Base-by-base conservation (phyloP, 495 filamentous ascomycete genomes). In the Podospora pseudoanserina region DNA sequence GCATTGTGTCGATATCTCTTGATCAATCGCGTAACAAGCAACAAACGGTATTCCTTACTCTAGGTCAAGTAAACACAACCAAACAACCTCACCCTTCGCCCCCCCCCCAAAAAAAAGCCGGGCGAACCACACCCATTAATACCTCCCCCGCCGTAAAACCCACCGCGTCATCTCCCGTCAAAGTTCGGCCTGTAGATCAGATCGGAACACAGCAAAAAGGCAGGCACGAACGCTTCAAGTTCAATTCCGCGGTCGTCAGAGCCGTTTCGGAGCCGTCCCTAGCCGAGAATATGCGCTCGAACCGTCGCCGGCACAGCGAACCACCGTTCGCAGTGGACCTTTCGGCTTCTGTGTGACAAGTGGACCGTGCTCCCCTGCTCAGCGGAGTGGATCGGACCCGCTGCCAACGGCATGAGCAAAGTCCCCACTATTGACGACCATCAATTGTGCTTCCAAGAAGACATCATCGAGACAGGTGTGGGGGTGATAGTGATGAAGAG, bases 1-100 rank as follows among this genome's bases (percentile, higher is more conserved):
- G 89, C 90, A 84, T 63, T 63, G n/a, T 63, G 4, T 16, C 26
- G 27, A 60, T 62, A 26, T 60, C 54, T 4, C 15, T 18, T 23
- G 55, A 4, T 58, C 20, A 26, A 54, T 55, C 63, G 16, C 16
- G 67, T 32, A 55, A 9, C 28, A 54, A 55, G 39, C 32, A 20
- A 16, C 26, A 28, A 26, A 20, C 7, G 1, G 30, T 32, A 32
- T 7, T 32, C 30, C 30, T 7, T 7, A 32, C 4, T 7, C 4
- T 32, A 32, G 30, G 30, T 32, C 4, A 32, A 32, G 30, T 32
- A 32, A 32, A 32, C 30, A 32, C 30, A 7, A 7, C 4, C 30
- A 49, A 49, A 39, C 34, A 39, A 39, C 5, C 34, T 39, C 34
- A 39, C 34, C 34, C 23, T 23, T 39, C 34, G 2, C 34, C 34